These are phyloP conservation scores for Noccaea bulbosa DNA, from an alignment of 345 rosid species.

Conservation along the genomic window DNA sequence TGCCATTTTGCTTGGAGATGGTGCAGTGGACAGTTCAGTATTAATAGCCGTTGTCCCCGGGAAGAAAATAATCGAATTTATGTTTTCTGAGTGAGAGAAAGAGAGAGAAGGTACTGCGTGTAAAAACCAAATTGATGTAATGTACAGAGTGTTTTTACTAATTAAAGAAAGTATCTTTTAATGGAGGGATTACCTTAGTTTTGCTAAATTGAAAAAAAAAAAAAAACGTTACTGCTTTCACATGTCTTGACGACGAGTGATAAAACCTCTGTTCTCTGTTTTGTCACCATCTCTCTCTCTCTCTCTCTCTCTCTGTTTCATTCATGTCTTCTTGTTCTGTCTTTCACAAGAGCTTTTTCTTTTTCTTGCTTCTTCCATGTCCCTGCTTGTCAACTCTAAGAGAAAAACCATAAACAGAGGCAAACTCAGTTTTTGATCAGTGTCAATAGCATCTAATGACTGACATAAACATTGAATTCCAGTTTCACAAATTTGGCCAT, in stretches of 20 bases:
- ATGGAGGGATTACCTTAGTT: conserved; percentile 25
- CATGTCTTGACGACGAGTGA: conserved; percentile 26
- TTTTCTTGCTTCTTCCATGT: conserved; percentile 30
- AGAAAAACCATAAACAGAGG: conserved; percentile 31
- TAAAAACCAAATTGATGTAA: conserved; percentile 21
- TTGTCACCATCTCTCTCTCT: conserved; percentile 37
- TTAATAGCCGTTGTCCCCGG: conserved; percentile 80
- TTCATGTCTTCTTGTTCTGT: conserved; percentile 38
- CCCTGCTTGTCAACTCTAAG: conserved; percentile 35
- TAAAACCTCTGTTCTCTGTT: conserved; percentile 37
- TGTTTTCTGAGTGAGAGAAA: conserved; percentile 27
- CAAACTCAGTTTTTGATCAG: conserved; percentile 32
- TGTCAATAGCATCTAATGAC: conserved; percentile 37
- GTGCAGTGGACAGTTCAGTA: conserved; percentile 63
- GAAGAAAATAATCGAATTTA: conserved; percentile 30
- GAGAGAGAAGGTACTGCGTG: background rate
- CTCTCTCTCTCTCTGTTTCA: conserved; percentile 11
- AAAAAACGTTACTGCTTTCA: conserved; percentile 29
- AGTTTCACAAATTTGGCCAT: conserved; percentile 24
- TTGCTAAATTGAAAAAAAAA: conserved; percentile 16
- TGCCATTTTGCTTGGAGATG: conserved; percentile 50
- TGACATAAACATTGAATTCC: conserved; percentile 34
- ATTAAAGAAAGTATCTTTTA: conserved; percentile 36
- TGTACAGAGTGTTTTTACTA: conserved; percentile 36
- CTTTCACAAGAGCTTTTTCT: conserved; percentile 28